phyloP scores from a whole-genome alignment of 139 green algal species.

The Spirogloea muscicola region DNA sequence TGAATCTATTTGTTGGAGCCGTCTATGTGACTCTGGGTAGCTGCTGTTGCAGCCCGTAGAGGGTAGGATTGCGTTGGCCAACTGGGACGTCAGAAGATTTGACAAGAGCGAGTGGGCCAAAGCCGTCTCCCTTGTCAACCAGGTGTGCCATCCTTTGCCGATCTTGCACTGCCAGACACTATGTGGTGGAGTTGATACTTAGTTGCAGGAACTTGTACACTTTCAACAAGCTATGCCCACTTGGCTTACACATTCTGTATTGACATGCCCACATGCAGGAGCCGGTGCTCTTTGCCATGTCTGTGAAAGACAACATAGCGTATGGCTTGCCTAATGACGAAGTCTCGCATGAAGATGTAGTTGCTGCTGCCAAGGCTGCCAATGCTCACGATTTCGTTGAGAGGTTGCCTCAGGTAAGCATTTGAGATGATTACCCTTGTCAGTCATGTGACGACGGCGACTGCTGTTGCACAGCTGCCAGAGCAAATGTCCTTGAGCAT shows the following conservation, averaged over 20 bases:
- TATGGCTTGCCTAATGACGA: constrained; percentile 14
- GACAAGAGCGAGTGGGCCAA: constrained; percentile 32
- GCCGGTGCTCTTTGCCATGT: constrained; percentile 55
- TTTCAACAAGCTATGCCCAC: too few species aligned
- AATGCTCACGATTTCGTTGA: constrained; percentile 72
- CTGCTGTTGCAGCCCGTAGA: too few species aligned
- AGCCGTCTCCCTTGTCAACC: constrained; percentile 24
- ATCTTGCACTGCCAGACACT: background rate
- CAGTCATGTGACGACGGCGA: background rate
- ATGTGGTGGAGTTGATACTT: background rate
- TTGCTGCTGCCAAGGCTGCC: constrained; percentile 56
- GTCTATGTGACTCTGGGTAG: too few species aligned
- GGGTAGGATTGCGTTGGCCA: constrained; percentile 8
- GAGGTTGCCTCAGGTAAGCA: constrained; percentile 51
- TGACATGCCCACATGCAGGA: constrained; percentile 62
- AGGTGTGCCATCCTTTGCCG: constrained; percentile 2
- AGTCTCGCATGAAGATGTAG: constrained; percentile 30
- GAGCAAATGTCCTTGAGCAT: background rate
- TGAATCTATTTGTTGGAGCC: too few species aligned
- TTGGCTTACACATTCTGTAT: background rate
- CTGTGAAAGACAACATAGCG: constrained; percentile 36
- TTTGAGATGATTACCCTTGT: background rate
- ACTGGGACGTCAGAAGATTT: constrained; percentile 6
- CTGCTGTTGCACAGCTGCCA: background rate
- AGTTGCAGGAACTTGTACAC: too few species aligned